Evolutionary conservation across 768 basidiomycete species (phyloP).

Genomic region (Lentinula raphanica): DNA sequence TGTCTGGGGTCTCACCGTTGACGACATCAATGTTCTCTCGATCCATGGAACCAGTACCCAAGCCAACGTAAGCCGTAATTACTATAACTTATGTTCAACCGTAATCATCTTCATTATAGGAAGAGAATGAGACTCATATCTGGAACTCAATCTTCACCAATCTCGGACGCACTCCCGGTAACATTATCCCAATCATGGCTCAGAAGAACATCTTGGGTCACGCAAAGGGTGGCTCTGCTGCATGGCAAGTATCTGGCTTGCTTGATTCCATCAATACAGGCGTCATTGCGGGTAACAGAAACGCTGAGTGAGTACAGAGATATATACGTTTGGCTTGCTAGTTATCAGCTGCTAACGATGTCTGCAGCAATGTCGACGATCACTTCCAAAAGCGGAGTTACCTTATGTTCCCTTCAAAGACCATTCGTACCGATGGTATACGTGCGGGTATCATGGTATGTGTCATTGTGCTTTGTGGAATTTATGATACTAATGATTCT

Average conservation of each 20-base stretch:
- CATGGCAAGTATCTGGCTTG: constrained; percentile 94
- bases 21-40: constrained; percentile 87
- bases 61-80: constrained; percentile 59
- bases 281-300: constrained; percentile 91
- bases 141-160: constrained; percentile 94
- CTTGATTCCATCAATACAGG: constrained; percentile 81
- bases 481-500: constrained; percentile 6
- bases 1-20: constrained; percentile 91
- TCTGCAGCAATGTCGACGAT: constrained; percentile 81
- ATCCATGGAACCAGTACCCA: constrained; percentile 87
- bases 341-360: constrained; percentile 1
- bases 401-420: constrained; percentile 96
- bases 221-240: constrained; percentile 98
- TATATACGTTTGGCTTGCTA: not conserved
- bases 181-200: constrained; percentile 95
- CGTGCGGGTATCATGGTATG: constrained; percentile 81
- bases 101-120: constrained; percentile 36
- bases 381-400: constrained; percentile 84
- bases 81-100: not conserved
- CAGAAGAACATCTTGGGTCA: constrained; percentile 98
- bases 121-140: constrained; percentile 95
- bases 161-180: constrained; percentile 85
- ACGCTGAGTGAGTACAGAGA: constrained; percentile 74
- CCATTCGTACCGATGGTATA: constrained; percentile 92
- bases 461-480: constrained; percentile 1